Base-by-base conservation (phyloP, 805 yeast genomes). In the Alloascoidea hylecoeti region DNA sequence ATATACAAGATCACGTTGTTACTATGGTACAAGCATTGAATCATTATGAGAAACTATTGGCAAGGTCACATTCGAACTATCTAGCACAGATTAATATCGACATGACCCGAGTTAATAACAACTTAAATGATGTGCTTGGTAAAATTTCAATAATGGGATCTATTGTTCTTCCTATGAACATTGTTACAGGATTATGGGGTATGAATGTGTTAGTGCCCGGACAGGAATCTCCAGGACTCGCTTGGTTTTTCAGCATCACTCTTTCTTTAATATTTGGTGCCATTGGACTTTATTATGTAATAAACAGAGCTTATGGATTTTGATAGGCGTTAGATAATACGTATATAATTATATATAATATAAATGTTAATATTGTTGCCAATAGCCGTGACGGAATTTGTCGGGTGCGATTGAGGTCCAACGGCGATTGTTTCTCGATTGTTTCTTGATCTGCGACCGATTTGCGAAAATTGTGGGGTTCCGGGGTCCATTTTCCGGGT, bases 161-260 rank as follows among this genome's bases (percentile, higher is more conserved):
- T 0, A 84, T 92, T 40, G 96, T 92, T 15, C 63, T 92, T 41
- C 98, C 98, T 3, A 73, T 92, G 72, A 92, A 92, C 53, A 84
- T 92, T 39, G 79, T 92, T 16, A 92, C 98, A 0, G 98, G 98
- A 15, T 61, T 92, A 35, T 92, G 97, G 97, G 98, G 98, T 40
- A 92, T 92, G 98, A 92, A 92, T 60, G 94, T 92, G 46, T 50
- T 84, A 6, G 98, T 92, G 27, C 98, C 98, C 0, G 98, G 98
- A 0, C 97, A 89, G 54, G 70, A 66, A 17, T 57, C 60, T 4
- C 70, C 67, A n/a, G 68, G 74, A 4, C 55, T 81, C 44, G 47
- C 54, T 2, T 81, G 92, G 92, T 81, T 82, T 52, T 72, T 69
- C 46, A 46, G 57, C 5, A 59, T 60, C 35, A 39, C 48, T 5